Base-by-base conservation (phyloP, 1,284 basidiomycete genomes). In the Moesziomyces parantarcticus region DNA sequence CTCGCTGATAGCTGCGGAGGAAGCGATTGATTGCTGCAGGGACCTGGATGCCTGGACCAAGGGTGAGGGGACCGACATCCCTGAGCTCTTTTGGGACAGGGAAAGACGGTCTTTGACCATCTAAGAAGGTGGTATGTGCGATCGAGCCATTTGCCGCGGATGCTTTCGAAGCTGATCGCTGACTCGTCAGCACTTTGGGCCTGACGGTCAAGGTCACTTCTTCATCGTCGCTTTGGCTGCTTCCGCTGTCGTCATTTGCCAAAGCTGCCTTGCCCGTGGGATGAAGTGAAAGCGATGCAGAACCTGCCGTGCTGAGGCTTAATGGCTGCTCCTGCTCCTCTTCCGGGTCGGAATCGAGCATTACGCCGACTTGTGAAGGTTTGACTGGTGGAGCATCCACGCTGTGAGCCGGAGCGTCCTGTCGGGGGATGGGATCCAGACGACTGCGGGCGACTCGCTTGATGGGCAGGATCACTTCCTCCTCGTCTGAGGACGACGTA, bases 1-100 rank as follows among this genome's bases (percentile, higher is more conserved):
- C 90, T 26, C 92, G 87, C 78, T 95, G 93, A 76, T 95, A 95
- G 50, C 90, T 89, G 54, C 93, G 89, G 26, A 94, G 86, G 79
- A 90, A 91, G 0, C 89, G 89, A 80, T 94, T 94, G 73, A 94
- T 90, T 3, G 89, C 82, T 3, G 87, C 87, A 0, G 93, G 92
- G 7, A 94, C 88, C 65, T 85, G 59, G 9, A 85, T 78, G 16
- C 49, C 58, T 1, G 53, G 45, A 5, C 52, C 70, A 0, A 73
- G 65, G 18, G 40, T 13, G 14, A 73, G 41, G 4, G 65, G 57
- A 10, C 58, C 70, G 18, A 61, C 9, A 9, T 23, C 11, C 8
- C 26, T 29, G 26, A 68, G 59, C 39, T 73, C 61, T 3, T 48
- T 3, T 0, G 65, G 57, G 10, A 62, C 44, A 1, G 62, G 42